A percentile compares a stretch with the other conserved stretches of the same genome.
Evolutionary conservation across 306 rosid genomes (phyloP).

Genomic region (Carpinus viminea): DNA sequence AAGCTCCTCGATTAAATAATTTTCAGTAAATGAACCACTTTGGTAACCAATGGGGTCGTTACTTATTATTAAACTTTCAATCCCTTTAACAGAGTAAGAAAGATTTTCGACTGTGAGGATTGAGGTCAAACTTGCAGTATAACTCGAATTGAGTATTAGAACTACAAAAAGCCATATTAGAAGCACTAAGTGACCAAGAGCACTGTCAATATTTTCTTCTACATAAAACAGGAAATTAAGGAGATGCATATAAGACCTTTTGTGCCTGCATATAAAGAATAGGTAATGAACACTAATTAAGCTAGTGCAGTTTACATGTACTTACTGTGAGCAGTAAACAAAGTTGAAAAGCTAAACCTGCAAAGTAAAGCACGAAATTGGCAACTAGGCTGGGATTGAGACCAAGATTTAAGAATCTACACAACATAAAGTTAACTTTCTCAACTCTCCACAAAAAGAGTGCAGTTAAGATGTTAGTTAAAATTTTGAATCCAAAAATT

Average conservation of each 20-base stretch:
- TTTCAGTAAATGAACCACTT: slow-evolving; percentile 62
- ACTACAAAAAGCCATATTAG: slow-evolving; percentile 92
- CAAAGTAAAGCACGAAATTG: background rate
- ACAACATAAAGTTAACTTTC: background rate
- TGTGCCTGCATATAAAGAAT: too few species aligned
- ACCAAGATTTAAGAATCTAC: too few species aligned
- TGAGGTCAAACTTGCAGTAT: slow-evolving; percentile 94
- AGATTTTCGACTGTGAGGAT: slow-evolving; percentile 90
- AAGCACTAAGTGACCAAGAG: slow-evolving; percentile 82
- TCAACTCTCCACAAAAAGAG: too few species aligned
- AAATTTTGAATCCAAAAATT: too few species aligned
- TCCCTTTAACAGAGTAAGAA: slow-evolving; percentile 75
- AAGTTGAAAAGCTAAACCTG: slow-evolving; percentile 70
- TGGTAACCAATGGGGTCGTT: slow-evolving; percentile 75
- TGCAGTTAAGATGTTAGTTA: too few species aligned
- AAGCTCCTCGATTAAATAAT: slow-evolving; percentile 59
- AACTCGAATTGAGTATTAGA: slow-evolving; percentile 86
- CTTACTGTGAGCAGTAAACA: slow-evolving; percentile 86
- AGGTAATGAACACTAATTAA: slow-evolving; percentile 8
- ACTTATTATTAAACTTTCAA: slow-evolving; percentile 55
- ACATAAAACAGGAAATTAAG: slow-evolving; percentile 11
- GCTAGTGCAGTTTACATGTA: slow-evolving; percentile 44
- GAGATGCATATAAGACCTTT: background rate
- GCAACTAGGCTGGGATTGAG: background rate
- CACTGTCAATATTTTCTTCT: slow-evolving; percentile 91